Conservation (phyloP, 2,329 filamentous ascomycete species). For the Aureobasidium sp. region DNA sequence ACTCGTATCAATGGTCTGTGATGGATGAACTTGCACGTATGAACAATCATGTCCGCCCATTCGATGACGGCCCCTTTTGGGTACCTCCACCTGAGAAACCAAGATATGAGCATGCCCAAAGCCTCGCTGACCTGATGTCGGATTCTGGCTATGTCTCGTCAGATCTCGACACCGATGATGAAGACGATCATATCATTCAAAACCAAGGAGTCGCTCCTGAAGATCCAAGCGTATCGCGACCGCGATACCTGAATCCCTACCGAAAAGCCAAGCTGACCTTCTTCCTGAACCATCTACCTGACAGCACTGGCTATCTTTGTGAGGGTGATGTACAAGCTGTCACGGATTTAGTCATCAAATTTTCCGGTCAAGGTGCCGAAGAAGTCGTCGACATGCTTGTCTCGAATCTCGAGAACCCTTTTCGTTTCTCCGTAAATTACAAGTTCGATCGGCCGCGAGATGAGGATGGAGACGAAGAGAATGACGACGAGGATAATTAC, state of each 20-base stretch:
- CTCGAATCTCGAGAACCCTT: conserved; percentile 70
- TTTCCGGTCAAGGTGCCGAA: conserved; percentile 75
- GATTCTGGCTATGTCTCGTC: conserved; percentile 82
- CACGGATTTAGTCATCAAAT: conserved; percentile 80
- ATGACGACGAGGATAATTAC: conserved; percentile 34
- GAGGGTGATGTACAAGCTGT: conserved; percentile 82
- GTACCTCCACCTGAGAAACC: conserved; percentile 63
- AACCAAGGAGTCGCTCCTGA: not conserved
- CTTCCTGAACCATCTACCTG: conserved; percentile 74
- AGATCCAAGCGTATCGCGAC: not conserved
- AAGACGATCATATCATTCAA: conserved; percentile 32
- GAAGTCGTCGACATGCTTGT: conserved; percentile 89
- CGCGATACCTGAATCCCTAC: conserved; percentile 65
- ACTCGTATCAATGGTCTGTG: conserved; percentile 1
- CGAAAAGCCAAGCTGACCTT: conserved; percentile 79
- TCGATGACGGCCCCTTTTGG: conserved; percentile 74
- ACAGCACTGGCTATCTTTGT: conserved; percentile 62
- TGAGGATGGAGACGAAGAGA: conserved; percentile 29
- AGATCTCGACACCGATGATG: conserved; percentile 69
- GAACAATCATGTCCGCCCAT: conserved; percentile 46
- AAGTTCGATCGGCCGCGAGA: not conserved
- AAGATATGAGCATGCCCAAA: conserved; percentile 73
- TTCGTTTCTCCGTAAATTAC: conserved; percentile 66
- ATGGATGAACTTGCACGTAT: conserved; percentile 14
- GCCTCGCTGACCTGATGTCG: conserved; percentile 70